phyloP scores from a whole-genome alignment of 176 grass and related monocot genomes.

The Cocos nucifera region DNA sequence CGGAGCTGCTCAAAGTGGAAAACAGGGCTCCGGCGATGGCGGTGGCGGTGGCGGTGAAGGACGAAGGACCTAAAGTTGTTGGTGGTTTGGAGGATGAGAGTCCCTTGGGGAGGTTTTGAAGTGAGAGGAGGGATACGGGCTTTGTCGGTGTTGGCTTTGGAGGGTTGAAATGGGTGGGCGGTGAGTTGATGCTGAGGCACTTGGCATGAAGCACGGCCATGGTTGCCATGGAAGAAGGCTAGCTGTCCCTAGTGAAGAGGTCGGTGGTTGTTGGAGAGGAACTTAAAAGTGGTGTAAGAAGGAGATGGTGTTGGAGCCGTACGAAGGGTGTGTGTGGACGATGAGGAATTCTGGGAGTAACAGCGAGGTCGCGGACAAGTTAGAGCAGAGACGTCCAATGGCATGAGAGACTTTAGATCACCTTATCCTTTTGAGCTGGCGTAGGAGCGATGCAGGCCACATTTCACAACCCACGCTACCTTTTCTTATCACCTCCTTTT shows the following conservation, averaged over 20 bases:
- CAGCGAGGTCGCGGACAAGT: too few species aligned
- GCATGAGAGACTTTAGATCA: too few species aligned
- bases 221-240: background rate
- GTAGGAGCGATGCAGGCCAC: too few species aligned
- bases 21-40: background rate
- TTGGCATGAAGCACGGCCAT: conserved; percentile 1
- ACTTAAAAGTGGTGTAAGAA: too few species aligned
- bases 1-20: background rate
- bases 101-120: conserved; percentile 2
- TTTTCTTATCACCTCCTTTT: too few species aligned
- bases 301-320: too few species aligned
- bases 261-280: too few species aligned
- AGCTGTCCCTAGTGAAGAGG: background rate
- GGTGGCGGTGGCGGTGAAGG: background rate
- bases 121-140: conserved; percentile 2
- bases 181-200: background rate
- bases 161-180: background rate
- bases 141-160: background rate
- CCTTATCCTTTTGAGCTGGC: too few species aligned
- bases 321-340: too few species aligned
- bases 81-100: background rate
- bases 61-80: background rate
- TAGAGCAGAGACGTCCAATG: too few species aligned
- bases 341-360: too few species aligned
- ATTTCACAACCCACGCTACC: too few species aligned